Percentiles rank a stretch among this genome's conserved stretches.
These are phyloP conservation scores for Marasmius sp. DNA, from an alignment of 1,284 basidiomycete genomes.

Conservation along the genomic window DNA sequence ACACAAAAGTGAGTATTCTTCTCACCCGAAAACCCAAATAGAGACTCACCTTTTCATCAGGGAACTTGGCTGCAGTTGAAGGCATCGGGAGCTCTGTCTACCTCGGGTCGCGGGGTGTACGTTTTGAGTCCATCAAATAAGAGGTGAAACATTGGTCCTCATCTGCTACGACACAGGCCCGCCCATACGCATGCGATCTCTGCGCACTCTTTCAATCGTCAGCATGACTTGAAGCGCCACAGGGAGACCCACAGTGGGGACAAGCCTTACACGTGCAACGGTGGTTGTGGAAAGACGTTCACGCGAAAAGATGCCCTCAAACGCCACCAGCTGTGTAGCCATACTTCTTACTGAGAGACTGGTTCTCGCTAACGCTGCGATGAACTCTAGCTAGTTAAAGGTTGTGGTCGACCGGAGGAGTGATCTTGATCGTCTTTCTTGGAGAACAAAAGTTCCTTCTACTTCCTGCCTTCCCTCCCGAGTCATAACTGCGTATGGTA, in stretches of 20 bases:
- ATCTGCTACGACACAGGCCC: conserved; percentile 64
- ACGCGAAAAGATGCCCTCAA: conserved; percentile 81
- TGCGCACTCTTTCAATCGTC: conserved; percentile 80
- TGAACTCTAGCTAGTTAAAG: conserved; percentile 63
- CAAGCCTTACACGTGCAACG: conserved; percentile 78
- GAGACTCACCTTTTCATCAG: too few relatives aligned
- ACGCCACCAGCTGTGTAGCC: conserved; percentile 65
- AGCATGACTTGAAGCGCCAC: conserved; percentile 80
- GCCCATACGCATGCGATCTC: conserved; percentile 74
- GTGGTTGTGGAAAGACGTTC: conserved; percentile 80
- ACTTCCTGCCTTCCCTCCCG: background rate
- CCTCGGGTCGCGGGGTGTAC: too few relatives aligned
- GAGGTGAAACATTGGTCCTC: too few relatives aligned
- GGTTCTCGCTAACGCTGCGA: conserved; percentile 16
- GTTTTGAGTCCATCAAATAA: too few relatives aligned
- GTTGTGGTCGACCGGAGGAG: conserved; percentile 69
- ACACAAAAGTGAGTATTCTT: too few relatives aligned
- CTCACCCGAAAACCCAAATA: too few relatives aligned
- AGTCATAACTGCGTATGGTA: background rate
- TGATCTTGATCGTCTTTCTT: background rate
- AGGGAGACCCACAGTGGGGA: conserved; percentile 79
- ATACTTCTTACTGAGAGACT: conserved; percentile 13
- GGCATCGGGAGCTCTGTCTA: too few relatives aligned
- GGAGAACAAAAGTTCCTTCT: background rate
- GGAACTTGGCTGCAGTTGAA: too few relatives aligned